Evolutionary conservation across 768 basidiomycete species (phyloP).

Genomic region (Suillus subalutaceus): DNA sequence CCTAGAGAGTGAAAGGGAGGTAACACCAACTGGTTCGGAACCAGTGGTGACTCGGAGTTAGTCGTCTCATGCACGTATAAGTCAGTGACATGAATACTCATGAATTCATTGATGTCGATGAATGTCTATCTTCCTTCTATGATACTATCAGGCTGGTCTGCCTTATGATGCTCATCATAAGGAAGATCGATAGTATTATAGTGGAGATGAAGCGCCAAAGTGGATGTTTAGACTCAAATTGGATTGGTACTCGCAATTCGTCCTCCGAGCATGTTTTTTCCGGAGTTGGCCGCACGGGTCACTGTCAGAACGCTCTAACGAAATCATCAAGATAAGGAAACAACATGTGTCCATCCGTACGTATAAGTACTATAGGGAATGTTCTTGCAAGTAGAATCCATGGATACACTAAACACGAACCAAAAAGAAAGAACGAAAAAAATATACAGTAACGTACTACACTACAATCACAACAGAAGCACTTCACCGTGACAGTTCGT

Average conservation of each 20-base stretch:
- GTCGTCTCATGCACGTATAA: not conserved
- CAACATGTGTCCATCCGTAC: not conserved
- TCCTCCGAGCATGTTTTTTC: too few species aligned
- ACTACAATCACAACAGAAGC: not conserved
- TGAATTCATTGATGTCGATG: too few species aligned
- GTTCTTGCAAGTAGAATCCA: not conserved
- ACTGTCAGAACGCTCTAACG: not conserved
- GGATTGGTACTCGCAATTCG: not conserved
- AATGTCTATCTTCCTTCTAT: not conserved
- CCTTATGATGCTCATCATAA: not conserved
- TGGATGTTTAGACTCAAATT: not conserved
- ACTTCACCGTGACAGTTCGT: not conserved
- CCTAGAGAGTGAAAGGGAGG: not conserved
- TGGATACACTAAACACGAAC: not conserved
- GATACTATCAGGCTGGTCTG: not conserved
- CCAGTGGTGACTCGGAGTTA: not conserved
- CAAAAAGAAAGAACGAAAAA: not conserved
- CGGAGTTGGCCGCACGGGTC: not conserved
- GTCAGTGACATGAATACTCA: not conserved
- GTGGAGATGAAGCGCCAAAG: not conserved
- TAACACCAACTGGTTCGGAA: not conserved
- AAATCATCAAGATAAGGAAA: not conserved
- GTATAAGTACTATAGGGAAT: not conserved
- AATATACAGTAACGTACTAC: not conserved
- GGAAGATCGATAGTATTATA: not conserved